Evolutionary conservation across 352 stramenopile genomes (phyloP).

Genomic region (Halophytophthora polymorphica): DNA sequence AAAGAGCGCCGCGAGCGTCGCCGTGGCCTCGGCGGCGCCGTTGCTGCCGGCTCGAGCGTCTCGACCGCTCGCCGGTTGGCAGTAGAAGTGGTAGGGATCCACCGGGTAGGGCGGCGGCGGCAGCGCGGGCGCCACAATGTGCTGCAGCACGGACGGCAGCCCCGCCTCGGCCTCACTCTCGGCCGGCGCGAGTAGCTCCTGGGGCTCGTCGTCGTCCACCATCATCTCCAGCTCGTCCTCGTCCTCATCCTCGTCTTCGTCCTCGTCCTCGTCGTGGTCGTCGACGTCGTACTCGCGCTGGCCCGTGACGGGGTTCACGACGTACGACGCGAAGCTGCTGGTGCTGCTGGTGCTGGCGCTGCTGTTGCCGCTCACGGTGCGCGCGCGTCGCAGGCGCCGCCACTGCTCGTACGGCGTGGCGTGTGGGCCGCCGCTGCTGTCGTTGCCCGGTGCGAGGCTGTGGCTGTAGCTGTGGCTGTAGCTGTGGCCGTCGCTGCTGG

Average conservation of each 20-base stretch:
- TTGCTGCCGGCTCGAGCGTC: slow-evolving; percentile 10
- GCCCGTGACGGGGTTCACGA: slow-evolving; percentile 41
- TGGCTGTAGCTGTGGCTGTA: slow-evolving; percentile 12
- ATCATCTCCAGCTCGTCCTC: slow-evolving; percentile 9
- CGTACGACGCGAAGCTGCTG: slow-evolving; percentile 48
- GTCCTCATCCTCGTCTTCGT: no score
- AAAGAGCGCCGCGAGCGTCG: slow-evolving; percentile 33
- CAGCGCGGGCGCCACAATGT: slow-evolving; percentile 51
- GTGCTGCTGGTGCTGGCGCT: slow-evolving; percentile 54
- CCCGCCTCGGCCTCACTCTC: slow-evolving; percentile 4
- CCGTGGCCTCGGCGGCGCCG: slow-evolving; percentile 45
- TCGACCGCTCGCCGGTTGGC: slow-evolving; percentile 19
- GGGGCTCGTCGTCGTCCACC: no score
- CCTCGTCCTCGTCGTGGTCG: slow-evolving; percentile 22
- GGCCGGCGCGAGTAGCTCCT: no score
- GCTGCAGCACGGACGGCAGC: slow-evolving; percentile 28
- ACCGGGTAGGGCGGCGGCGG: slow-evolving; percentile 70
- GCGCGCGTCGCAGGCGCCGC: slow-evolving; percentile 38
- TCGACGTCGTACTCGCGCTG: slow-evolving; percentile 39
- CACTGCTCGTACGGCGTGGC: slow-evolving; percentile 33
- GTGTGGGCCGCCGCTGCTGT: slow-evolving; percentile 1
- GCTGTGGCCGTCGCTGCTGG: slow-evolving; percentile 12
- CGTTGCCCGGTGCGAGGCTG: slow-evolving; percentile 15
- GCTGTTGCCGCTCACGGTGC: slow-evolving; percentile 69
- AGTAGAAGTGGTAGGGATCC: slow-evolving; percentile 84